Percentiles rank a stretch among this genome's conserved stretches.
These are phyloP conservation scores for Thalassiosira hispida DNA, from an alignment of 352 stramenopile species.

Conservation along the genomic window DNA sequence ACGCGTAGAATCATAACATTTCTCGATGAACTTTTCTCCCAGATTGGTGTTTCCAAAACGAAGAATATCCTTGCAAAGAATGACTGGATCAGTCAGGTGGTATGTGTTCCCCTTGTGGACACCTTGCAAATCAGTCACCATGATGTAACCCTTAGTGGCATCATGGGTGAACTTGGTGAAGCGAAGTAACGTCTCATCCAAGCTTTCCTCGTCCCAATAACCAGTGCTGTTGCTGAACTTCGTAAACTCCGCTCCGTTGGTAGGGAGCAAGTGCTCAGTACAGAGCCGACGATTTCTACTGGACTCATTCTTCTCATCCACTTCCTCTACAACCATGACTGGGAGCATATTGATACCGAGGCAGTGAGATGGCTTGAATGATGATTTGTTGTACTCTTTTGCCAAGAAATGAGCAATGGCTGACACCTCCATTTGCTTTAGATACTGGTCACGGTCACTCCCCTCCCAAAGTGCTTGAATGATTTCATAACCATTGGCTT, in stretches of 20 bases:
- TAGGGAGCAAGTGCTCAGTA: slow-evolving; percentile 48
- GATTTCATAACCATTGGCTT: slow-evolving; percentile 61
- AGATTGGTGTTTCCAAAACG: slow-evolving; percentile 67
- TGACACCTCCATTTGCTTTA: slow-evolving; percentile 65
- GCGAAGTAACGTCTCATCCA: slow-evolving; percentile 51
- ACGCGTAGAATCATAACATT: slow-evolving; percentile 29
- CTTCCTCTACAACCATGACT: slow-evolving; percentile 59
- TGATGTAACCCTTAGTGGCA: slow-evolving; percentile 59
- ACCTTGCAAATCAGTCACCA: slow-evolving; percentile 76
- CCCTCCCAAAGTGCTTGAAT: slow-evolving; percentile 53
- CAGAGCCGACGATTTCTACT: slow-evolving; percentile 49
- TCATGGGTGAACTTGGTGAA: slow-evolving; percentile 64
- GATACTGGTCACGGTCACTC: slow-evolving; percentile 57
- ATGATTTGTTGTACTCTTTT: slow-evolving; percentile 56
- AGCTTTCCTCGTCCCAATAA: slow-evolving; percentile 44
- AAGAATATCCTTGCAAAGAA: slow-evolving; percentile 59
- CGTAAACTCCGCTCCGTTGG: slow-evolving; percentile 45
- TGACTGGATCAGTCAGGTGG: slow-evolving; percentile 59
- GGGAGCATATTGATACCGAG: slow-evolving; percentile 50
- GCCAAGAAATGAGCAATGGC: slow-evolving; percentile 69
- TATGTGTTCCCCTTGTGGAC: slow-evolving; percentile 49
- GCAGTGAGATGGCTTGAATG: slow-evolving; percentile 35
- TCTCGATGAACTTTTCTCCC: slow-evolving; percentile 43
- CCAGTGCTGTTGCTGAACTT: slow-evolving; percentile 76
- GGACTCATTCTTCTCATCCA: slow-evolving; percentile 32